Evolutionary conservation across 2,329 filamentous ascomycete genomes (phyloP).

Genomic region (Aspergillus sergii): DNA sequence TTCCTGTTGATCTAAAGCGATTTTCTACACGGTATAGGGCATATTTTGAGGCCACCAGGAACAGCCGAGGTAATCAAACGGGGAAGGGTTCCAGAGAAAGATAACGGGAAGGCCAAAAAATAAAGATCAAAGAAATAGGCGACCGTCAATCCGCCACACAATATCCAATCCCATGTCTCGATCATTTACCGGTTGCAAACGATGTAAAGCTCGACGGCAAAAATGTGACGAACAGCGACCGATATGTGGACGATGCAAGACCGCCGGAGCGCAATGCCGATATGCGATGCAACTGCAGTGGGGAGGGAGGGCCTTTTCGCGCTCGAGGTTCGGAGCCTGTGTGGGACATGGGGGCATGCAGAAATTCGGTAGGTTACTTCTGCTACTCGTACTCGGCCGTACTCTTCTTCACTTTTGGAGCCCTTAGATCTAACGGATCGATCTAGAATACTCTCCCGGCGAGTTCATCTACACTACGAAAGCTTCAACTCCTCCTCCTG

Average conservation of each 20-base stretch:
- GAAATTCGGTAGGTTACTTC: constrained; percentile 31
- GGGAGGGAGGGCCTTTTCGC: constrained; percentile 46
- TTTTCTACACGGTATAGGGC: neutral
- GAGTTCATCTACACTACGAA: constrained; percentile 44
- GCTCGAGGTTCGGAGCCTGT: constrained; percentile 41
- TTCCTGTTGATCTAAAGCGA: neutral
- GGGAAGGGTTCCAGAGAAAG: neutral
- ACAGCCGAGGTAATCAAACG: neutral
- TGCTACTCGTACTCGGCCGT: neutral
- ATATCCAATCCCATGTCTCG: constrained; percentile 36
- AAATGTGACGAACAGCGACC: constrained; percentile 50
- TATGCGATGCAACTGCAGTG: constrained; percentile 48
- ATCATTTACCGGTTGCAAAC: constrained; percentile 47
- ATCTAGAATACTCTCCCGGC: constrained; percentile 41
- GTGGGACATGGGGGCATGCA: constrained; percentile 39
- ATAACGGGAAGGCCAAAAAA: constrained; percentile 2
- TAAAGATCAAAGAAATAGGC: constrained; percentile 2
- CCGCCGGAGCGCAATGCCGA: constrained; percentile 40
- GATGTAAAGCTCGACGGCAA: constrained; percentile 48
- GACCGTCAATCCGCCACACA: neutral
- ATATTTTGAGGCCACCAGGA: neutral
- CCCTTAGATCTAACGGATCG: neutral
- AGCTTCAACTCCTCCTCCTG: constrained; percentile 16
- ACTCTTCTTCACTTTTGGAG: neutral
- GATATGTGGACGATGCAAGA: constrained; percentile 43